Conservation (phyloP, 2,329 filamentous ascomycete species). For the Cladosporium oxysporum region DNA sequence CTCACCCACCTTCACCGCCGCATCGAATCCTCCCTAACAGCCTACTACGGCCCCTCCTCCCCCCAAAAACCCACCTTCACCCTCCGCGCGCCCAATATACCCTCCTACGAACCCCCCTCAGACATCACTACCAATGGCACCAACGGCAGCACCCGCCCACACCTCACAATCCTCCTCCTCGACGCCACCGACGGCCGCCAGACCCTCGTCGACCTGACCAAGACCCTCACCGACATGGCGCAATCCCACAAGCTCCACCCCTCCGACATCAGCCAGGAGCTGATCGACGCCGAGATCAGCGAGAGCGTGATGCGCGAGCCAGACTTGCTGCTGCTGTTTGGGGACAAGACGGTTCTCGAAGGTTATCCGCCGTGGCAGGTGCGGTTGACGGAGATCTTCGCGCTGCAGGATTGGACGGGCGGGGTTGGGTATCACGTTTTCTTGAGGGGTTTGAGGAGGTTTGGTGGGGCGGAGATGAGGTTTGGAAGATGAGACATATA, state of each 20-base stretch:
- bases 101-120: constrained; percentile 54
- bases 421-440: constrained; percentile 94
- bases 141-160: constrained; percentile 29
- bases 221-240: constrained; percentile 92
- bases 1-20: constrained; percentile 81
- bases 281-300: constrained; percentile 85
- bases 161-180: constrained; percentile 72
- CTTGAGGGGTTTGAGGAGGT: constrained; percentile 79
- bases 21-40: constrained; percentile 75
- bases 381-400: constrained; percentile 89
- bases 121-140: constrained; percentile 24
- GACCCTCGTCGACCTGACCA: constrained; percentile 92
- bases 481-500: constrained; percentile 49
- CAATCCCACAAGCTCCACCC: constrained; percentile 81
- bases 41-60: constrained; percentile 75
- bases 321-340: constrained; percentile 85
- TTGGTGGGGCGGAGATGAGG: constrained; percentile 83
- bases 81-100: constrained; percentile 70
- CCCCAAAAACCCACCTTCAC: constrained; percentile 69
- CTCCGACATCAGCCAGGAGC: constrained; percentile 77
- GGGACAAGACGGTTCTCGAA: constrained; percentile 77
- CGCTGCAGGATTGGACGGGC: constrained; percentile 43
- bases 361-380: constrained; percentile 98
- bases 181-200: constrained; percentile 87
- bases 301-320: constrained; percentile 82